Evolutionary conservation across 2,329 filamentous ascomycete genomes (phyloP).

Genomic region (Aspergillus brunneoviolaceus): DNA sequence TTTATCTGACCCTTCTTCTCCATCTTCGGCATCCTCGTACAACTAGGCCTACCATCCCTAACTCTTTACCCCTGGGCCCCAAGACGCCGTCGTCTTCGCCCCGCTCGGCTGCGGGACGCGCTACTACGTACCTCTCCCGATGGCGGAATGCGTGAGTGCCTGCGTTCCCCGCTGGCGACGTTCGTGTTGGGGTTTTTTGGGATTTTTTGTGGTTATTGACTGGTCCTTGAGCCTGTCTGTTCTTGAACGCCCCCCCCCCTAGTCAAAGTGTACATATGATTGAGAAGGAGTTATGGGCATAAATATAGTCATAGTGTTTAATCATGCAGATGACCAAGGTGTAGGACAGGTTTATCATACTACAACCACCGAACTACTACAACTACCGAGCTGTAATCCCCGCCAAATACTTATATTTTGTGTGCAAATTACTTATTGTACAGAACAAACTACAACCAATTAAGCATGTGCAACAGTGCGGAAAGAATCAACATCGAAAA

Average conservation of each 20-base stretch:
- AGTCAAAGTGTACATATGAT: too few relatives aligned
- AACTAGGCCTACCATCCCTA: conserved; percentile 75
- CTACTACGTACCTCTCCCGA: conserved; percentile 65
- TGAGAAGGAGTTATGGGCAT: too few relatives aligned
- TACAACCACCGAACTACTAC: background rate
- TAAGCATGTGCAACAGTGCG: conserved; percentile 19
- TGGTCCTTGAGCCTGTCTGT: conserved; percentile 51
- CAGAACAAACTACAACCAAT: conserved; percentile 35
- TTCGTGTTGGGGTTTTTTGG: conserved; percentile 62
- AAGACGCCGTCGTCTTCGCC: conserved; percentile 70
- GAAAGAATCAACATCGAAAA: conserved; percentile 5
- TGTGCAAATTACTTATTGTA: conserved; percentile 42
- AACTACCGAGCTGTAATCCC: conserved; percentile 17
- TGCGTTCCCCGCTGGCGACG: conserved; percentile 77
- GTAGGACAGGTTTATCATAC: too few relatives aligned
- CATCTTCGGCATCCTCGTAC: conserved; percentile 77
- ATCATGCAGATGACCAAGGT: too few relatives aligned
- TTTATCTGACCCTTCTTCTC: conserved; percentile 82
- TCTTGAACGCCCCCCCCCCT: conserved; percentile 9
- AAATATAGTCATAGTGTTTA: background rate
- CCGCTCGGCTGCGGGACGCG: conserved; percentile 74
- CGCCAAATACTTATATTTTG: conserved; percentile 32
- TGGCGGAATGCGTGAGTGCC: conserved; percentile 66
- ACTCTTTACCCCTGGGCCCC: conserved; percentile 78
- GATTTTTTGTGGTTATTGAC: conserved; percentile 53